Base-by-base conservation (phyloP, 2,329 filamentous ascomycete genomes). In the Calycina herbarum region DNA sequence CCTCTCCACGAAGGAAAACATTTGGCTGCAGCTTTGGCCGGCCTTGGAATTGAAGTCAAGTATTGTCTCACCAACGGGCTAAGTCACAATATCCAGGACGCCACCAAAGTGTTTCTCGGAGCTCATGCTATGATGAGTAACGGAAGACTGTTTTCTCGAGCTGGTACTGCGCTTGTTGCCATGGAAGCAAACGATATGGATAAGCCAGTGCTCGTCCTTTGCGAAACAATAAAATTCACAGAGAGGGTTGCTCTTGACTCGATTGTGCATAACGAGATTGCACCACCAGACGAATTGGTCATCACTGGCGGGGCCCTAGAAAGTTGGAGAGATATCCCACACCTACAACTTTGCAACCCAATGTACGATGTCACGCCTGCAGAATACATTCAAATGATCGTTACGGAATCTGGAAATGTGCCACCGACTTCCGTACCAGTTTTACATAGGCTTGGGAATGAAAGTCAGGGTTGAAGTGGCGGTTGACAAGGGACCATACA, bases 91-190 rank as follows among this genome's bases (percentile, higher is more conserved):
- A 85, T 97, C 62, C 86, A 88, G 68, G 82, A 87, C 42, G 87
- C 86, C 0, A 76, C 75, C 29, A 77, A 77, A 61, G 88, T 95
- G 10, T 86, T 98, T 61, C 82, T 99, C 1, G 94, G 93, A 13
- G 93, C 94, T 4, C 94, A 97, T 76, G 92, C 93, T 48, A 95
- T 99, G 88, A 95, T 97, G 80, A 94, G 92, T 71, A 98, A 98
- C 78, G 95, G 95, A 7, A 86, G 92, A 40, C 85, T 99, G 72
- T 96, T 96, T 78, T 94, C 91, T 4, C 88, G 93, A 24, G 88
- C 93, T 10, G 95, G 95, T 67, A 97, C 94, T 3, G 92, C 92
- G 29, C 86, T 95, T 66, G 85, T 98, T 10, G 94, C 94, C 20
- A 90, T 95, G 82, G 88, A 90, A 54, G 94, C 94, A 5, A 87